phyloP scores from a whole-genome alignment of 2,329 filamentous ascomycete species.

The Venturia oleaginea region DNA sequence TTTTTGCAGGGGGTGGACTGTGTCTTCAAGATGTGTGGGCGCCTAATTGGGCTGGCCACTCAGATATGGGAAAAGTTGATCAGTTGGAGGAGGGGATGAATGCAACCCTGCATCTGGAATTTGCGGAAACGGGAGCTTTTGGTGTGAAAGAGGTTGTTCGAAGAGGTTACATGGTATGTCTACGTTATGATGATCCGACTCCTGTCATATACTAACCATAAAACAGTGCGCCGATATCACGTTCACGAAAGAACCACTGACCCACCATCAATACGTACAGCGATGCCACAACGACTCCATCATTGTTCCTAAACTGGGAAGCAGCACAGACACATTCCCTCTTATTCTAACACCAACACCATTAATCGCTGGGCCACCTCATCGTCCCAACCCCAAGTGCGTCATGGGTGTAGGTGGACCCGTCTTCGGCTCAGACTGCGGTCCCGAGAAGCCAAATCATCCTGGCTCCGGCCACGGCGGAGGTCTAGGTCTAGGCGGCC shows the following conservation, averaged over 20 bases:
- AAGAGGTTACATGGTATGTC: conserved; percentile 2
- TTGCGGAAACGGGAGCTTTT: neutral
- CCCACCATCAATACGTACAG: neutral
- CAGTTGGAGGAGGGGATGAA: neutral
- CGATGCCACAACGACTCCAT: conserved; percentile 1
- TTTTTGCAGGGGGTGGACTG: neutral
- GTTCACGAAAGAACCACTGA: neutral
- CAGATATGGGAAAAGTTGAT: neutral
- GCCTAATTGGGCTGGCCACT: neutral
- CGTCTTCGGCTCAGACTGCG: neutral
- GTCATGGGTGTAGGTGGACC: neutral
- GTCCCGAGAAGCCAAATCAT: neutral
- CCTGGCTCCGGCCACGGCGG: neutral
- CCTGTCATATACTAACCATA: neutral
- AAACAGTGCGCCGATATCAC: neutral
- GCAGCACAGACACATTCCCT: neutral
- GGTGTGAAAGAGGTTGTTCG: neutral
- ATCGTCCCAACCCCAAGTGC: neutral
- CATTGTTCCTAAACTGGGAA: neutral
- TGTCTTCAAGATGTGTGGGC: conserved; percentile 1
- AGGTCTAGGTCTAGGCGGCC: neutral
- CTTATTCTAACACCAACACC: neutral
- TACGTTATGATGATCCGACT: neutral
- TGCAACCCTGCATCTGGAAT: neutral
- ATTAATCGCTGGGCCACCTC: neutral